phyloP scores from a whole-genome alignment of 1,284 basidiomycete genomes.

The Cutaneotrichosporon sp. region DNA sequence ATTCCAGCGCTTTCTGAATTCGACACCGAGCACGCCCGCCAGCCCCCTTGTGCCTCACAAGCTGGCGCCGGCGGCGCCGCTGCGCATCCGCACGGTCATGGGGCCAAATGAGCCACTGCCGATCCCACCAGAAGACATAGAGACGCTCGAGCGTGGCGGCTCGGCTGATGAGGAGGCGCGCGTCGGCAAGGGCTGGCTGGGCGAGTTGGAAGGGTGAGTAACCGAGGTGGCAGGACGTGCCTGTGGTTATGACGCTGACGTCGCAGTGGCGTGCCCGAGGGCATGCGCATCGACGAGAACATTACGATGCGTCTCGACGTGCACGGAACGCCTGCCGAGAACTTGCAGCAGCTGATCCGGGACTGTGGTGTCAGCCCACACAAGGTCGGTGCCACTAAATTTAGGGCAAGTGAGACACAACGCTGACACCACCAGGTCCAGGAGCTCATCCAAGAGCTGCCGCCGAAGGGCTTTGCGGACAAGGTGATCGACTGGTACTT shows the following conservation, averaged over 20 bases:
- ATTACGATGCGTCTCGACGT: conserved; percentile 51
- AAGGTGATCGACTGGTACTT: conserved; percentile 58
- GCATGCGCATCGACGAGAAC: conserved; percentile 47
- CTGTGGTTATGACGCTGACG: background rate
- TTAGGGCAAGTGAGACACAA: background rate
- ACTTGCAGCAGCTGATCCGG: conserved; percentile 69
- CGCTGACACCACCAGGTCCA: conserved; percentile 58
- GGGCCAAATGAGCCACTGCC: conserved; percentile 8
- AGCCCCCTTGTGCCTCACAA: conserved; percentile 27
- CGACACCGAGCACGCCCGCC: conserved; percentile 28
- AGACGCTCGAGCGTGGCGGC: conserved; percentile 26
- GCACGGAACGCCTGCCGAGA: conserved; percentile 53
- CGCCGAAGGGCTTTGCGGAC: conserved; percentile 70
- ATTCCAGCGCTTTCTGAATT: conserved; percentile 33
- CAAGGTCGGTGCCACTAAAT: conserved; percentile 55
- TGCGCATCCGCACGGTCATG: conserved; percentile 4
- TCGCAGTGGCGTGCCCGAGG: conserved; percentile 32
- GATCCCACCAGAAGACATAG: conserved; percentile 23
- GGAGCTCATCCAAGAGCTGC: conserved; percentile 84
- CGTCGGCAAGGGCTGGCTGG: conserved; percentile 46
- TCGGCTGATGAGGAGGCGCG: conserved; percentile 38
- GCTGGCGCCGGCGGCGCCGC: conserved; percentile 9
- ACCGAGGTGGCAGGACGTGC: background rate
- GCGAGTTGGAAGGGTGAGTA: conserved; percentile 47
- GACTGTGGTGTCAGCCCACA: conserved; percentile 88